Evolutionary conservation across 148 eudicot genomes (phyloP), one percentile per base, ranked within the genome.

Genomic region (Vaccinium darrowii): DNA sequence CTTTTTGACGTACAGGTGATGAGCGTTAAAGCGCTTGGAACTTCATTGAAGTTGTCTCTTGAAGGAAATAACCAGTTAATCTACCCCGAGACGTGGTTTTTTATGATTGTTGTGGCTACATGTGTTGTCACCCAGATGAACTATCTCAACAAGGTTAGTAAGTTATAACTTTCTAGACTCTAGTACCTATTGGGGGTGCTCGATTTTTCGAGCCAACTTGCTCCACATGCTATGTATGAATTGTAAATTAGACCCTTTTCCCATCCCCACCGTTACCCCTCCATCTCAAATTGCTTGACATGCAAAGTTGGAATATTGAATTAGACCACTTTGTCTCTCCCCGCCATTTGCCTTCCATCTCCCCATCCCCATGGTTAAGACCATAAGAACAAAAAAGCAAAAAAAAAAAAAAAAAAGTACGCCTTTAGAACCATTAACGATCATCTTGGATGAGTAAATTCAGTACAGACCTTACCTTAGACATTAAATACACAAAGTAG

Each of bases 11-110:
- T 87, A 84, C 90, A 92, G 96, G 96, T 93, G 65, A 91, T 92
- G 94, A 92, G 96, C 84, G 92, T 90, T 69, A 93, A 93, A 89
- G 96, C 94, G 82, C 91, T 93, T 79, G 94, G 96, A 82, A 93
- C 91, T 80, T 88, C 96, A 60, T 65, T 93, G 82, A 92, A 92
- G 76, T 86, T 93, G 87, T 91, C 96, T 36, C 86, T 92, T 78
- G 93, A 90, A 82, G 96, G 96, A 76, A 92, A 85, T 58, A 94
- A 92, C 83, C 97, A 94, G 81, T 82, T 94, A 73, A 67, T 89
- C 83, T 91, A 88, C 79, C 92, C 92, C 7, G 90, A 93, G 89
- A 91, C 96, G 25, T 93, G 96, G 96, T 84, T 90, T 78, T 93
- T 93, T 81, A 84, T 90, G 80, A 62, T 87, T 39, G 90, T 94